Base-by-base conservation (phyloP, 176 grass and related monocot genomes). In the Phoenix roebelenii region DNA sequence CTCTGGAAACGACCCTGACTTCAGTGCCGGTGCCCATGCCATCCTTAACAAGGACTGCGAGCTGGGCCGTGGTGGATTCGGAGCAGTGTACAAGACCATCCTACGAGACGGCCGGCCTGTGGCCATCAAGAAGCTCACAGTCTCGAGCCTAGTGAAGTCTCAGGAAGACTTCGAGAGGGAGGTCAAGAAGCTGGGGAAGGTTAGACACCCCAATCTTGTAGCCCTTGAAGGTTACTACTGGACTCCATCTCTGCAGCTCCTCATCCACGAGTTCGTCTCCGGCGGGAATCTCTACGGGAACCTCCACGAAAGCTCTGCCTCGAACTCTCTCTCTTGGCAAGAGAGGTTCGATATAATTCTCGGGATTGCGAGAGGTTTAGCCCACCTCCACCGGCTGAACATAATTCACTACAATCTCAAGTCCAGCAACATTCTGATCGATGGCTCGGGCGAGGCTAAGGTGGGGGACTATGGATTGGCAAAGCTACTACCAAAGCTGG, bases 51-150 rank as follows among this genome's bases (percentile, higher is more conserved):
- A 97, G 72, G 87, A 97, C 54, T 97, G 92, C 25, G 92, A 97
- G 74, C 85, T 97, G 30, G 92, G 92, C 9, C 83, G 92, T 20
- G 92, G 92, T 52, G 92, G 92, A 15, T 97, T 97, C 50, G 92
- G 92, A 70, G 73, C 92, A 3, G 92, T 97, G 16, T 97, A 97
- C 69, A 97, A 97, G 72, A 83, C 92, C 1, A 72, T 88, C 66
- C 76, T 97, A 22, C 69, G 69, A 77, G 83, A 91, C 15, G 87
- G 87, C 44, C 78, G 80, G 25, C 81, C 87, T 4, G 84, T 97
- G 18, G 92, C 84, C 65, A 91, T 97, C 82, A 97, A 97, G 86
- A 97, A 97, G 80, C 85, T 97, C 52, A 91, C 92, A 0, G 87
- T 97, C 52, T 97, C 92, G 23, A 97, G 87, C 65, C 64, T 97